These are phyloP conservation scores for Pseudonectria foliicola DNA, from an alignment of 2,329 filamentous ascomycete species.

Conservation along the genomic window DNA sequence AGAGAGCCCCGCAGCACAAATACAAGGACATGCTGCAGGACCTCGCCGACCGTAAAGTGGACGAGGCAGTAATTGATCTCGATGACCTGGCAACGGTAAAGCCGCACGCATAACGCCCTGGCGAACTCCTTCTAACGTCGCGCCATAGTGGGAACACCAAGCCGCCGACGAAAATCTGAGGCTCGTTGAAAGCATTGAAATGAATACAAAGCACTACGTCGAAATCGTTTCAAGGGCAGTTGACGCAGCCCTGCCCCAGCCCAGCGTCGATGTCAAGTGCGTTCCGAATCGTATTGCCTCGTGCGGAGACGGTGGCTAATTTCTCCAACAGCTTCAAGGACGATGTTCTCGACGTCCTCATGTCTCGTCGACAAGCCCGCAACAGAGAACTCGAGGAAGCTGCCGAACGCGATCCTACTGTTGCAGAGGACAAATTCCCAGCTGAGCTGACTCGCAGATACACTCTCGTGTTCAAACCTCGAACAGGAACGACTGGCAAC, in stretches of 20 bases:
- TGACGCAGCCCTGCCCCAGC: slow-evolving; percentile 76
- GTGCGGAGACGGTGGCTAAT: slow-evolving; percentile 5
- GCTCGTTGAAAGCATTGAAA: slow-evolving; percentile 77
- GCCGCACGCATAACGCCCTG: slow-evolving; percentile 3
- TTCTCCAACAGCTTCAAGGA: slow-evolving; percentile 74
- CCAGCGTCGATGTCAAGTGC: slow-evolving; percentile 70
- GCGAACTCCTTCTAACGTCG: slow-evolving; percentile 11
- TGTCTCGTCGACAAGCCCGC: slow-evolving; percentile 80
- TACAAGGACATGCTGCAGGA: slow-evolving; percentile 85
- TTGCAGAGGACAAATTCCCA: slow-evolving; percentile 74
- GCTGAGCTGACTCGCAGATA: slow-evolving; percentile 88
- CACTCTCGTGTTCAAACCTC: slow-evolving; percentile 91
- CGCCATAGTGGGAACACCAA: slow-evolving; percentile 63
- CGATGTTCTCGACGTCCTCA: slow-evolving; percentile 92
- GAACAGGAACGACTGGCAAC: slow-evolving; percentile 63
- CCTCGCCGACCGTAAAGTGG: slow-evolving; percentile 69
- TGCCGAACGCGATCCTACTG: slow-evolving; percentile 59
- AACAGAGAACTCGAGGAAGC: slow-evolving; percentile 69
- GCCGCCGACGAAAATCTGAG: slow-evolving; percentile 54
- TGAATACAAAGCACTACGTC: slow-evolving; percentile 91
- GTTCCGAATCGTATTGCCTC: slow-evolving; percentile 17
- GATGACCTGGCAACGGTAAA: slow-evolving; percentile 75
- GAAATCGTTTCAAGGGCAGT: slow-evolving; percentile 85
- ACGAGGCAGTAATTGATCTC: slow-evolving; percentile 78
- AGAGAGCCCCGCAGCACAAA: slow-evolving; percentile 63